These are phyloP conservation scores for Capronia epimyces DNA, from an alignment of 2,329 filamentous ascomycete species.

Conservation along the genomic window DNA sequence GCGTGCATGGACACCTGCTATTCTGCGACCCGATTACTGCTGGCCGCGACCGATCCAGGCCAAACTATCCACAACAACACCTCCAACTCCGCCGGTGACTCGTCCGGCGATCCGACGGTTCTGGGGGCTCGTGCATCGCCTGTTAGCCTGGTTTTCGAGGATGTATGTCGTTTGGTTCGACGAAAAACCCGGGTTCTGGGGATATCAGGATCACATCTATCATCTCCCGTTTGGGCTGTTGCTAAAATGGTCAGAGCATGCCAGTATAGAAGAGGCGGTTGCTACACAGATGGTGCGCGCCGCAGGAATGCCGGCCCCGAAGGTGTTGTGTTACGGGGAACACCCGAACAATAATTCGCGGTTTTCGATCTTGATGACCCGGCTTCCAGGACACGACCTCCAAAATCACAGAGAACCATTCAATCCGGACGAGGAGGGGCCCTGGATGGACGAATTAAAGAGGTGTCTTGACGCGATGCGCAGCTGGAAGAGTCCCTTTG, in stretches of 20 bases:
- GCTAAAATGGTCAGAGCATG: slow-evolving; percentile 38
- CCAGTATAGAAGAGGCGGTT: slow-evolving; percentile 35
- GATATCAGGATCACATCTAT: slow-evolving; percentile 29
- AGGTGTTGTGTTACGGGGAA: slow-evolving; percentile 34
- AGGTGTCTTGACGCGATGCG: slow-evolving; percentile 35
- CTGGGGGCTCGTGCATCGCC: slow-evolving; percentile 33
- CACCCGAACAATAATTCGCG: slow-evolving; percentile 31
- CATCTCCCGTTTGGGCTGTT: slow-evolving; percentile 38
- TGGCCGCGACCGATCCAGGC: slow-evolving; percentile 28
- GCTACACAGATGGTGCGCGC: slow-evolving; percentile 35
- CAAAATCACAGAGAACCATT: slow-evolving; percentile 32
- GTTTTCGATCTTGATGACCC: slow-evolving; percentile 42
- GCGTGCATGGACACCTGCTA: slow-evolving; percentile 16
- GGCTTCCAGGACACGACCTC: slow-evolving; percentile 35
- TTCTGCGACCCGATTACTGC: slow-evolving; percentile 28
- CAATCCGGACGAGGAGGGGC: slow-evolving; percentile 30
- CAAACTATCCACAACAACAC: slow-evolving; percentile 27
- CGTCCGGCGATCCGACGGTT: slow-evolving; percentile 24
- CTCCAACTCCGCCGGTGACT: slow-evolving; percentile 26
- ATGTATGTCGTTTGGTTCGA: slow-evolving; percentile 31
- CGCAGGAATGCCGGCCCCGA: slow-evolving; percentile 36
- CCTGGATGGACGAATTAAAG: slow-evolving; percentile 35
- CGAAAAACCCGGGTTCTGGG: slow-evolving; percentile 30
- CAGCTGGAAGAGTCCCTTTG: slow-evolving; percentile 32
- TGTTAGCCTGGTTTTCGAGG: slow-evolving; percentile 31